A percentile compares a stretch with the other conserved stretches of the same genome.
Conservation (phyloP, 495 filamentous ascomycete genomes). For the Penicillium argentinense region DNA sequence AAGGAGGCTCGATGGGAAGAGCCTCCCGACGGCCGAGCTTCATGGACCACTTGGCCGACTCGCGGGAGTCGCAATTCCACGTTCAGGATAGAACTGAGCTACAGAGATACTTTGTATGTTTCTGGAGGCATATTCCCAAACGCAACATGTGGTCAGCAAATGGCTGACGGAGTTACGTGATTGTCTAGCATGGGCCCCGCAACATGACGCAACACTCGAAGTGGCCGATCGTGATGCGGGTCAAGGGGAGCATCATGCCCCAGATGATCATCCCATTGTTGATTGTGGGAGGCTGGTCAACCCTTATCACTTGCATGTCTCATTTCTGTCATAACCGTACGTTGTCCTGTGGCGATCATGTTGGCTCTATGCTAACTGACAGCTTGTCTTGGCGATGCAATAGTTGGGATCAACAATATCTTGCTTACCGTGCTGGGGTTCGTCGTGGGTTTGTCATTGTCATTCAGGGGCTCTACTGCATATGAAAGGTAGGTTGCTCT, state of each 20-base stretch:
- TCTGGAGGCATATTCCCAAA: no score
- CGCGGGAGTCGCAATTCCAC: slow-evolving; percentile 40
- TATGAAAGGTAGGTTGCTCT: slow-evolving; percentile 73
- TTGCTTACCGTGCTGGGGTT: slow-evolving; percentile 86
- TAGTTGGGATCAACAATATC: slow-evolving; percentile 61
- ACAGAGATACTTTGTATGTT: slow-evolving; percentile 45
- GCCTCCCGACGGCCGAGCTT: slow-evolving; percentile 40
- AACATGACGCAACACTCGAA: slow-evolving; percentile 76
- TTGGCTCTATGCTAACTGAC: neutral
- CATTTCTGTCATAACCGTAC: slow-evolving; percentile 49
- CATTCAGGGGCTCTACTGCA: slow-evolving; percentile 80
- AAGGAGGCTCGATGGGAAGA: slow-evolving; percentile 25
- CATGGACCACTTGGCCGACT: slow-evolving; percentile 36
- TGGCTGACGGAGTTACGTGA: no score
- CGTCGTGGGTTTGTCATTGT: slow-evolving; percentile 79
- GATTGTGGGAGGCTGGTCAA: slow-evolving; percentile 70
- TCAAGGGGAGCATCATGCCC: slow-evolving; percentile 81
- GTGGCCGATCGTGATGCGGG: slow-evolving; percentile 74
- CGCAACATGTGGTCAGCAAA: no score
- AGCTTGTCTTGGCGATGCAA: neutral
- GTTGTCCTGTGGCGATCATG: slow-evolving; percentile 11
- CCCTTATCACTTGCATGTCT: slow-evolving; percentile 63
- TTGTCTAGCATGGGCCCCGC: slow-evolving; percentile 59
- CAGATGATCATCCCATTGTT: slow-evolving; percentile 77
- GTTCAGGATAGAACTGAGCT: slow-evolving; percentile 34